Base-by-base conservation (phyloP, 169 alveolate species). In the Plasmodium cynomolgi region DNA sequence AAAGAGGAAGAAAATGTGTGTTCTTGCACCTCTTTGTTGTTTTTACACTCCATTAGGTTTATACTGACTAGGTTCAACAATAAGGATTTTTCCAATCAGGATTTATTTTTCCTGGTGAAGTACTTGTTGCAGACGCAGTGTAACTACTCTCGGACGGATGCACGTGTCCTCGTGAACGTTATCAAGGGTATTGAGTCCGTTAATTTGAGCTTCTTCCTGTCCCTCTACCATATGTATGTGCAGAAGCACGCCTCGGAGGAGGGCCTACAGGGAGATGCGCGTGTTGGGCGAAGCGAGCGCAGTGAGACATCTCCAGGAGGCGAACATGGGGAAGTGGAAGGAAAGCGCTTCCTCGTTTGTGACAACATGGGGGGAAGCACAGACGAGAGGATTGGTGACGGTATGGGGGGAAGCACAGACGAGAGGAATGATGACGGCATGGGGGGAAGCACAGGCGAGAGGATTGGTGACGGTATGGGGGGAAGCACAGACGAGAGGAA, bases 131-230 rank as follows among this genome's bases (percentile, higher is more conserved):
- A 86, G n/a, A 86, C 34, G 44, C 93, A 86, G 29, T 54, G 81
- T 47, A 86, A 86, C 7, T 86, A 86, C 29, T 44, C 81, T 6
- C 15, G 33, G 17, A 44, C 75, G 1, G 93, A 86, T 23, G 68
- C 15, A 20, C 50, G 81, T 20, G 58, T 86, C 23, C 81, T 86
- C 44, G 68, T 86, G 29, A 86, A 71, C n/a, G 93, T 75, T 8
- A 86, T 86, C n/a, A 86, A 86, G 44, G 93, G 93, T 1, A 86
- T 86, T 2, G 93, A 86, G 26, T 75, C 77, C 3, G 81, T 86
- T 26, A 86, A 86, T 26, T 75, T 86, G 29, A 86, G 82, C 20
- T 86, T 54, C 33, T 86, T 86, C 50, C 34, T 86, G 9, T 44
- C 82, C 33, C 83, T 86, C 31, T 86, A 86, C 47, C 81, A 86